Evolutionary conservation across 306 rosid genomes (phyloP).

Genomic region (Cyamopsis tetragonoloba): DNA sequence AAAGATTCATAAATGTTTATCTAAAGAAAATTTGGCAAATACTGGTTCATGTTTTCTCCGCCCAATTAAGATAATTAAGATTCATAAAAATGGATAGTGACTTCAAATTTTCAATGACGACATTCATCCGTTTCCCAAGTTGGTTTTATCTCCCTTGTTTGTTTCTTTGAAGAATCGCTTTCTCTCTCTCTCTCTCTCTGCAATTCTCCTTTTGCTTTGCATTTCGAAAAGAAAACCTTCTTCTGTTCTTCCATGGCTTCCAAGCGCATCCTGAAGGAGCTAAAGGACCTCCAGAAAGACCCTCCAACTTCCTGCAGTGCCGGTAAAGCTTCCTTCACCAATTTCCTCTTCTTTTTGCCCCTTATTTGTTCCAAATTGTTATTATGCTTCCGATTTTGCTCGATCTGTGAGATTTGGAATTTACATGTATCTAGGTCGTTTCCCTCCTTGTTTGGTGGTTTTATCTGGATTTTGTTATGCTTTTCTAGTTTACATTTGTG

Average conservation of each 20-base stretch:
- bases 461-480: background rate
- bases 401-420: conserved; percentile 32
- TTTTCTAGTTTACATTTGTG: background rate
- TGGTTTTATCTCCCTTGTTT: background rate
- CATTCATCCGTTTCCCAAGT: no score
- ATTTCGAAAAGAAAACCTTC: conserved; percentile 42
- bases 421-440: background rate
- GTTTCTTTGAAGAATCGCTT: background rate
- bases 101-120: no score
- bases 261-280: conserved; percentile 86
- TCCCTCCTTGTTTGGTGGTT: background rate
- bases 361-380: background rate
- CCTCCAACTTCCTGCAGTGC: conserved; percentile 91
- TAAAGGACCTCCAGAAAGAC: conserved; percentile 84
- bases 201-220: background rate
- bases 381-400: conserved; percentile 14
- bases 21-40: no score
- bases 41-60: background rate
- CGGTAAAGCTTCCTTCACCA: conserved; percentile 36
- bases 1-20: no score
- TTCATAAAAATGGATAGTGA: background rate
- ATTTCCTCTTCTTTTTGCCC: background rate
- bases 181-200: background rate
- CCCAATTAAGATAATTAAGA: no score
- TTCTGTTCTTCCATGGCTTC: conserved; percentile 54